phyloP scores from a whole-genome alignment of 305 asterid genomes.

The Stenogyne calaminthoides region DNA sequence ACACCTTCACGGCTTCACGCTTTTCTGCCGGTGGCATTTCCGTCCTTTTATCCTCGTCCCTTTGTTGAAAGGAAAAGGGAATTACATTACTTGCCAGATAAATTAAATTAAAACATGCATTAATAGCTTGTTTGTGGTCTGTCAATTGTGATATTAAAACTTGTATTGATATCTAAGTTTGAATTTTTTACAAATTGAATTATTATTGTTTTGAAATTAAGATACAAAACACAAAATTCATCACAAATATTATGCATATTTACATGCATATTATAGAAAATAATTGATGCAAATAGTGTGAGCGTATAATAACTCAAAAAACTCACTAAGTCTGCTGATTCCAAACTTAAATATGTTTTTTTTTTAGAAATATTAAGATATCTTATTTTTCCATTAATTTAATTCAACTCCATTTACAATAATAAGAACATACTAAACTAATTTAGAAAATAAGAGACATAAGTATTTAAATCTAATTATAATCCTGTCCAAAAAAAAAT shows the following conservation, averaged over 20 bases:
- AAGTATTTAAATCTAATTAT: too few relatives aligned
- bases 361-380: too few relatives aligned
- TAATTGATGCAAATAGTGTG: too few relatives aligned
- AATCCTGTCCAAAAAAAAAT: too few relatives aligned
- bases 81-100: neutral
- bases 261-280: too few relatives aligned
- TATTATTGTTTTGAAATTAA: neutral
- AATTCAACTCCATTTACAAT: too few relatives aligned
- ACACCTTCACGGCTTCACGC: constrained; percentile 26
- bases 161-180: neutral
- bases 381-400: too few relatives aligned
- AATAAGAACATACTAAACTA: too few relatives aligned
- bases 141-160: neutral
- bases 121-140: neutral
- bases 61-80: neutral
- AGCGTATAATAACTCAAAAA: too few relatives aligned
- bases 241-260: neutral
- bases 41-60: constrained; percentile 19
- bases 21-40: constrained; percentile 34
- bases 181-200: neutral
- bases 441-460: too few relatives aligned
- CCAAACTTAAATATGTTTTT: too few relatives aligned
- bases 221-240: neutral
- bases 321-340: too few relatives aligned
- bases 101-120: neutral